Base-by-base conservation (phyloP, 805 yeast genomes). In the Danielia reshetovae region DNA sequence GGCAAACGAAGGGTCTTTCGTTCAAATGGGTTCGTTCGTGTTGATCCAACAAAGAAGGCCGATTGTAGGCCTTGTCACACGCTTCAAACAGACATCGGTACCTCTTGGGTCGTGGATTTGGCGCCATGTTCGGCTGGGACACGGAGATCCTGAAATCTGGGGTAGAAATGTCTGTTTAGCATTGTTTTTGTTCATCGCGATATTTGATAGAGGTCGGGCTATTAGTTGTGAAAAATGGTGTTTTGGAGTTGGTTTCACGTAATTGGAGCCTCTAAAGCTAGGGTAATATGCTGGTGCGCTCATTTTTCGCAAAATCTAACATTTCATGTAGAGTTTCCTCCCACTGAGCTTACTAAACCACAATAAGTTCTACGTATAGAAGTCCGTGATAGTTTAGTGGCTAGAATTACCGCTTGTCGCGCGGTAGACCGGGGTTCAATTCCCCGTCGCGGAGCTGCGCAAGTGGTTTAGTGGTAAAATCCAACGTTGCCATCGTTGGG, bases 41-140 rank as follows among this genome's bases (percentile, higher is more conserved):
- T 49, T 86, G 96, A 23, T 81, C 85, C 32, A 93, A 64, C 8
- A 87, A 66, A 1, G 94, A 80, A 0, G 97, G 97, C 31, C 90
- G 70, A 5, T 83, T 65, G 50, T 87, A 90, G 1, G 84, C 73
- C 55, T 87, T 90, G 19, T 61, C 73, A 51, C 97, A 93, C 3
- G 74, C 81, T 5, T 67, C 72, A 39, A 66, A 72, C 13, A 70
- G 73, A 56, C 97, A 90, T 9, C 56, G 50, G 52, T 82, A 81
- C 16, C 58, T 66, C 50, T 85, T 87, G 0, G 75, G 72, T 33
- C 88, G 64, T 6, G 22, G 22, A 9, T 50, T 23, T 4, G 39
- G 25, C 8, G 37, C 38, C 43, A 40, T 41, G 16, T 10, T 11
- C 22, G 9, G 21, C 21, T 7, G 19, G 27, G 22, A n/a, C 19